These are phyloP conservation scores for Sutorius eximius DNA, from an alignment of 1,284 basidiomycete genomes.

Conservation along the genomic window DNA sequence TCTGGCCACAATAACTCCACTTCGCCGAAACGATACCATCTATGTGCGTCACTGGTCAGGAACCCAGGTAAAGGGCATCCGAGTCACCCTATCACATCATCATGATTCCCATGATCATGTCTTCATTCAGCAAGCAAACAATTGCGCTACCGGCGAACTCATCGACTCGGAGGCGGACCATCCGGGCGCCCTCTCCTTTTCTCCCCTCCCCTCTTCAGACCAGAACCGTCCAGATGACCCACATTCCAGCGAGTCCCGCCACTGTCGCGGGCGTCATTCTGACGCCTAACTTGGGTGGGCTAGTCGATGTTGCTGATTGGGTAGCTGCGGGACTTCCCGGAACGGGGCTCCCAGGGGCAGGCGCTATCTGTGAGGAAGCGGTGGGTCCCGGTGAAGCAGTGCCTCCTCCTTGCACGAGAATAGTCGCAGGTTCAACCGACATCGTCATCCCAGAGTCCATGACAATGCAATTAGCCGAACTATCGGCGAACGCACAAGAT, in stretches of 20 bases:
- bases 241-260: not conserved
- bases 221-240: not conserved
- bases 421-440: too few species aligned
- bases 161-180: not conserved
- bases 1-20: slow-evolving; percentile 18
- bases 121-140: not conserved
- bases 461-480: slow-evolving; percentile 1
- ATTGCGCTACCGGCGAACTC: not conserved
- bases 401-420: too few species aligned
- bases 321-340: too few species aligned
- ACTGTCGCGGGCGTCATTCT: not conserved
- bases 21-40: slow-evolving; percentile 12
- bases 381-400: too few species aligned
- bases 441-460: not conserved
- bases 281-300: not conserved
- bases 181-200: slow-evolving; percentile 6
- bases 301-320: not conserved
- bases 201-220: not conserved
- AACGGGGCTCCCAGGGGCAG: too few species aligned
- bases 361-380: too few species aligned
- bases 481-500: slow-evolving; percentile 13
- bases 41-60: slow-evolving; percentile 22
- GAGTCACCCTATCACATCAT: slow-evolving; percentile 8
- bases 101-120: slow-evolving; percentile 11
- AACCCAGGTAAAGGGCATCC: slow-evolving; percentile 8